Percentiles rank a stretch among this genome's conserved stretches.
Evolutionary conservation across 345 rosid species (phyloP).

Genomic region (Dimocarpus longan): DNA sequence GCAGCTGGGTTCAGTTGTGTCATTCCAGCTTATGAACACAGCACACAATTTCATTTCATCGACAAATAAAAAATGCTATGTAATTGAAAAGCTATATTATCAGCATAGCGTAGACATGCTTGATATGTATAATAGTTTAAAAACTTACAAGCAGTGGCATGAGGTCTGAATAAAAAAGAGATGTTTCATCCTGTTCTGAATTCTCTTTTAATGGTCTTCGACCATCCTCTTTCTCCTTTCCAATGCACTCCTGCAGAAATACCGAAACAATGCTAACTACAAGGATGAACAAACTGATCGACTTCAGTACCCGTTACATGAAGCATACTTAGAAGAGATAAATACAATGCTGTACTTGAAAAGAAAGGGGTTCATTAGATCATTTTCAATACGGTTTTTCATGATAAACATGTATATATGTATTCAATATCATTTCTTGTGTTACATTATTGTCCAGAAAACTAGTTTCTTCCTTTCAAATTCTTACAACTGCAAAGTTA

Average conservation of each 20-base stretch:
- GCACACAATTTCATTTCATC: too few relatives aligned
- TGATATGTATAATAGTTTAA: background rate
- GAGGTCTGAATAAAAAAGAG: constrained; percentile 84
- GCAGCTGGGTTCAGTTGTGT: background rate
- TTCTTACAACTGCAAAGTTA: background rate
- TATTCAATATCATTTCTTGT: background rate
- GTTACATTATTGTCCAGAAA: background rate
- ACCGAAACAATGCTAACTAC: background rate
- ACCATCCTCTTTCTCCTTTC: constrained; percentile 70
- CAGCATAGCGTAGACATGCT: background rate
- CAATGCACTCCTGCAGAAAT: constrained; percentile 53
- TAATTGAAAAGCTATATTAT: background rate
- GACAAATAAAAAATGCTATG: too few relatives aligned
- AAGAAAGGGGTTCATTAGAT: background rate
- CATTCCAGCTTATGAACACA: background rate
- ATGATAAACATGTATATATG: background rate
- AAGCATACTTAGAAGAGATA: too few relatives aligned
- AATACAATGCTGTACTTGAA: background rate
- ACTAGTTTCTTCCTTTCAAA: background rate
- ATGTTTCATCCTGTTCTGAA: constrained; percentile 62
- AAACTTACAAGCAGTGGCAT: constrained; percentile 92
- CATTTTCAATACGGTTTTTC: background rate
- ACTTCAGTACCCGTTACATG: background rate
- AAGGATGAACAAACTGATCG: background rate
- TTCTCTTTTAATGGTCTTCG: constrained; percentile 34